phyloP scores from a whole-genome alignment of 208 protist genomes.

The Leishmania martiniquensis region DNA sequence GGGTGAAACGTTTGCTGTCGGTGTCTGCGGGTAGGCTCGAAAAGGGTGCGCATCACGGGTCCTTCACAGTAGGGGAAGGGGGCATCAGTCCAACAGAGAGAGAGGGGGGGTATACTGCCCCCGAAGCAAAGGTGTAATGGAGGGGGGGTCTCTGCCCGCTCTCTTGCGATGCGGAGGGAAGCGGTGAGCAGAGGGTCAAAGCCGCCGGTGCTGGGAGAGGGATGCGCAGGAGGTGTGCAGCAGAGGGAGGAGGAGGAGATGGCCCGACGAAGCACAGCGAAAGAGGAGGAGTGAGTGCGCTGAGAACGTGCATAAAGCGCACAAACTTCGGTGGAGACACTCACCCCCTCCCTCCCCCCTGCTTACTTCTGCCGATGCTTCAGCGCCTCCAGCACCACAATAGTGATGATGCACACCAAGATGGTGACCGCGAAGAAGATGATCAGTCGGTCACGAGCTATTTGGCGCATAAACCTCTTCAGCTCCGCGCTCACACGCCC shows the following conservation, averaged over 20 bases:
- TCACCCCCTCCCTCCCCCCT: neutral
- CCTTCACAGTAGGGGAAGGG: neutral
- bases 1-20: neutral
- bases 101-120: neutral
- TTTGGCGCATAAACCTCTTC: conserved; percentile 76
- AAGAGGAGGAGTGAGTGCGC: too few relatives aligned
- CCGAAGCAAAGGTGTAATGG: neutral
- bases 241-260: neutral
- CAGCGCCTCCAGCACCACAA: conserved; percentile 61
- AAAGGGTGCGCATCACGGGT: neutral
- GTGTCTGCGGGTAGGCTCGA: neutral
- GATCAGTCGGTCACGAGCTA: conserved; percentile 86
- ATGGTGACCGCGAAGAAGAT: conserved; percentile 82
- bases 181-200: neutral
- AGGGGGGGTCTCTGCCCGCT: neutral
- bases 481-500: conserved; percentile 42
- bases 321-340: neutral
- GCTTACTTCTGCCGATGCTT: conserved; percentile 35
- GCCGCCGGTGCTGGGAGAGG: neutral
- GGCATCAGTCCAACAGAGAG: neutral
- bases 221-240: neutral
- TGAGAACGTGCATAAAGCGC: neutral
- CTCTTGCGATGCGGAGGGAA: neutral
- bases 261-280: too few relatives aligned
- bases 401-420: conserved; percentile 79